Percentiles rank a stretch among this genome's conserved stretches.
Conservation (phyloP, 169 alveolate species). For the Plasmodium yoelii region DNA sequence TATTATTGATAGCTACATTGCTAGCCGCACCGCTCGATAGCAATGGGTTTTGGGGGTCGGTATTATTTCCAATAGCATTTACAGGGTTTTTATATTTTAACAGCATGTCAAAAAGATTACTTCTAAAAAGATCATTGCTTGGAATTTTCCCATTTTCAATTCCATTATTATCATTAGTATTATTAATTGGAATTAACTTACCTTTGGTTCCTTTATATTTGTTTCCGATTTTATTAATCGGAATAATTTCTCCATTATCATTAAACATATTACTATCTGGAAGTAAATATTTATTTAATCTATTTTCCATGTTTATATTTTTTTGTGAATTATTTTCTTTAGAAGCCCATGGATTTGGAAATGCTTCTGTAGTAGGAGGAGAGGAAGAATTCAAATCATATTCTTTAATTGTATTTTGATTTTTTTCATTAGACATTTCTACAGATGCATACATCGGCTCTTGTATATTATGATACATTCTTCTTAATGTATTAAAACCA, state of each 20-base stretch:
- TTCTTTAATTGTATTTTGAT: conserved; percentile 33
- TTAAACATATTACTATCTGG: conserved; percentile 26
- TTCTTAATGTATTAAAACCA: conserved; percentile 84
- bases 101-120: conserved; percentile 5
- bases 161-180: neutral
- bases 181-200: neutral
- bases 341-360: conserved; percentile 76
- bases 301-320: conserved; percentile 2
- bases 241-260: conserved; percentile 2
- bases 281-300: conserved; percentile 18
- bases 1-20: neutral
- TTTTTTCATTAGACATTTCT: conserved; percentile 49
- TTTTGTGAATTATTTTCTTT: conserved; percentile 38
- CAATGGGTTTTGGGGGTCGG: neutral
- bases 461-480: conserved; percentile 85
- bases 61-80: neutral
- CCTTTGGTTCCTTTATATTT: neutral
- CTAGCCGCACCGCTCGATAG: too few relatives aligned
- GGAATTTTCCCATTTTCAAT: neutral
- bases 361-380: conserved; percentile 75
- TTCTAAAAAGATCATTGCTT: conserved; percentile 5
- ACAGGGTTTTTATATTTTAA: conserved; percentile 17
- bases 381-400: conserved; percentile 72
- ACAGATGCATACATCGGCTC: conserved; percentile 80
- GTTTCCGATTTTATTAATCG: conserved; percentile 1